Evolutionary conservation across 305 asterid species (phyloP).

Genomic region (Solanum hybrid): DNA sequence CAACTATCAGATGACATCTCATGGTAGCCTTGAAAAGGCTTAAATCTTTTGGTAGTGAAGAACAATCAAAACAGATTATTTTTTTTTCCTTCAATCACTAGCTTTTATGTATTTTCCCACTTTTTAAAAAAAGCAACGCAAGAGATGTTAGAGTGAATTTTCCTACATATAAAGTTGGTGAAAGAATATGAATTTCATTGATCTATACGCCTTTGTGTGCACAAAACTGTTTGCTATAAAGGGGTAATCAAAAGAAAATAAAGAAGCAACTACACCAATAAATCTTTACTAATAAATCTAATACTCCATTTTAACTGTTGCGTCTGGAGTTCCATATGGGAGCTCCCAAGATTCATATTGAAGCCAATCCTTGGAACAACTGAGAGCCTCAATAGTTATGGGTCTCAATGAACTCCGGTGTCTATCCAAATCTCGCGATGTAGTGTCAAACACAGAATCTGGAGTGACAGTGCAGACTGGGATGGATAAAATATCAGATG

Average conservation of each 20-base stretch:
- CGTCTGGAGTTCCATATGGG: constrained; percentile 3
- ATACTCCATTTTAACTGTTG: constrained; percentile 21
- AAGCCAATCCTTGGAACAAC: constrained; percentile 80
- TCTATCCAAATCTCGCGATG: constrained; percentile 36
- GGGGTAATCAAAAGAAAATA: neutral
- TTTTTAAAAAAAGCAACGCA: neutral
- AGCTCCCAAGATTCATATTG: constrained; percentile 21
- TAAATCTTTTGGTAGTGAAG: neutral
- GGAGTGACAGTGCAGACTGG: constrained; percentile 48
- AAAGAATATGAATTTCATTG: constrained; percentile 7
- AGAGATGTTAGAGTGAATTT: neutral
- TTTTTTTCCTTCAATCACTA: neutral
- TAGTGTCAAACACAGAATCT: constrained; percentile 46
- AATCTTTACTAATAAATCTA: constrained; percentile 10
- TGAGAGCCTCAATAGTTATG: constrained; percentile 42
- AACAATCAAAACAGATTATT: neutral
- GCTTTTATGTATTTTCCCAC: neutral
- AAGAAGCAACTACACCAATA: neutral
- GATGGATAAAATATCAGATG: constrained; percentile 59
- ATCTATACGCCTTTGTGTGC: constrained; percentile 10
- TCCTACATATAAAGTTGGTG: neutral
- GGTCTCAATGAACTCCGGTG: constrained; percentile 38
- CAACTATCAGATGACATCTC: neutral
- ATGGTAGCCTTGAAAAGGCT: neutral
- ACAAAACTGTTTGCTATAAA: constrained; percentile 1